Percentiles rank a stretch among this genome's conserved stretches.
Evolutionary conservation across 352 stramenopile genomes (phyloP).

Genomic region (Salisapilia sapeloensis): DNA sequence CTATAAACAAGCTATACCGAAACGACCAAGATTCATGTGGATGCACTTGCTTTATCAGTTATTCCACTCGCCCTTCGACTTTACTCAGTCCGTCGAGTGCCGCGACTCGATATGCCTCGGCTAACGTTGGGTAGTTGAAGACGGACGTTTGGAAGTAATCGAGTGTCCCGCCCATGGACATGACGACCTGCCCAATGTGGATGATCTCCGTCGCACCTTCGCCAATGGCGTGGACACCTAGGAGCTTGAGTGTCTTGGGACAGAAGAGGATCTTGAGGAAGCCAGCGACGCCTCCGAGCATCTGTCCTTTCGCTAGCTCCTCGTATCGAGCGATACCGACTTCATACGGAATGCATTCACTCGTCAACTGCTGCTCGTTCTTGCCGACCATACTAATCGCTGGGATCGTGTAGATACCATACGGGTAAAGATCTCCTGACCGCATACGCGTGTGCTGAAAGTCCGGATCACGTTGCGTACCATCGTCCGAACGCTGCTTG

Average conservation of each 20-base stretch:
- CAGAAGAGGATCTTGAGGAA: constrained; percentile 82
- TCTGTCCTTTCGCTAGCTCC: constrained; percentile 73
- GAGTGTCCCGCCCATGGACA: constrained; percentile 68
- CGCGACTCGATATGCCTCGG: constrained; percentile 72
- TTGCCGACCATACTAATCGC: constrained; percentile 84
- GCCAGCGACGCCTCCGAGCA: constrained; percentile 59
- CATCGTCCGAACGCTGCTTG: constrained; percentile 17
- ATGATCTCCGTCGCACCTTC: constrained; percentile 83
- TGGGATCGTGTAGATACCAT: constrained; percentile 78
- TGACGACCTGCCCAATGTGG: constrained; percentile 79
- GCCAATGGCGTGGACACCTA: constrained; percentile 72
- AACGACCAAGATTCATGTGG: too few species aligned
- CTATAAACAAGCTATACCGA: too few species aligned
- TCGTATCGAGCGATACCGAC: constrained; percentile 65
- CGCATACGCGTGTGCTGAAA: constrained; percentile 67
- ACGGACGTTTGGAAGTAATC: constrained; percentile 84
- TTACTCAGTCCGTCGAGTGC: constrained; percentile 62
- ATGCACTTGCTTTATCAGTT: too few species aligned
- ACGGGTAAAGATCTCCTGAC: constrained; percentile 74
- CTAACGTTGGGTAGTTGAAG: constrained; percentile 86
- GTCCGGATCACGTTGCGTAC: constrained; percentile 34
- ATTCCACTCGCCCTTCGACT: constrained; percentile 31
- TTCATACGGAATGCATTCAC: constrained; percentile 57
- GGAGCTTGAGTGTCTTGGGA: constrained; percentile 43
- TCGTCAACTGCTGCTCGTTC: constrained; percentile 76